Evolutionary conservation across 306 rosid genomes (phyloP).

Genomic region (Quercus wislizeni): DNA sequence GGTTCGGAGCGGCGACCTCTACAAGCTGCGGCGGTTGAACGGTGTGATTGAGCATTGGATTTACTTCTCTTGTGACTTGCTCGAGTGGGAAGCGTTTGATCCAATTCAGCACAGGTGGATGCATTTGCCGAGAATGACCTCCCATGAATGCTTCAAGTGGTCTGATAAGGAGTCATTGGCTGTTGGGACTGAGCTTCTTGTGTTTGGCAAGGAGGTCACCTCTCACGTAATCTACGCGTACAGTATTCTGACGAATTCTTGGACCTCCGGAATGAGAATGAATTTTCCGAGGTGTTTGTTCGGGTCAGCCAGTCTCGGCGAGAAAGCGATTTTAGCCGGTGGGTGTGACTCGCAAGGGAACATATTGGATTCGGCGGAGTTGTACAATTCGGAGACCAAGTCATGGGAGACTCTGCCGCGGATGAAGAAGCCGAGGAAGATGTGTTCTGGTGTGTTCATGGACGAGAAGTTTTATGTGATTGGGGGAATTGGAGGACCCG

Average conservation of each 20-base stretch:
- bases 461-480: constrained; percentile 73
- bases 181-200: constrained; percentile 94
- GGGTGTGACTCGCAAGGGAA: constrained; percentile 82
- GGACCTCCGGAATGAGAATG: constrained; percentile 81
- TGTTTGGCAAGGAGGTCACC: constrained; percentile 70
- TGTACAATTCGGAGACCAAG: constrained; percentile 78
- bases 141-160: constrained; percentile 83
- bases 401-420: constrained; percentile 67
- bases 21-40: constrained; percentile 62
- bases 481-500: constrained; percentile 85
- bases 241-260: constrained; percentile 82
- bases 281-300: constrained; percentile 87
- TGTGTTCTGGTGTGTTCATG: constrained; percentile 95
- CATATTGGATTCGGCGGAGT: constrained; percentile 70
- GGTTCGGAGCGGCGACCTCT: constrained; percentile 74
- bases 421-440: constrained; percentile 80
- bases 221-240: constrained; percentile 75
- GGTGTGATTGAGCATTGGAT: constrained; percentile 85
- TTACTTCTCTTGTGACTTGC: constrained; percentile 76
- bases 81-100: constrained; percentile 93
- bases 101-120: constrained; percentile 71
- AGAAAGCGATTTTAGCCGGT: constrained; percentile 91
- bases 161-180: constrained; percentile 95
- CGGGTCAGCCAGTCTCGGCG: constrained; percentile 87
- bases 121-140: constrained; percentile 85